A percentile compares a stretch with the other conserved stretches of the same genome.
These are phyloP conservation scores for Leptographium wingfieldii DNA, from an alignment of 2,329 filamentous ascomycete species.

Conservation along the genomic window DNA sequence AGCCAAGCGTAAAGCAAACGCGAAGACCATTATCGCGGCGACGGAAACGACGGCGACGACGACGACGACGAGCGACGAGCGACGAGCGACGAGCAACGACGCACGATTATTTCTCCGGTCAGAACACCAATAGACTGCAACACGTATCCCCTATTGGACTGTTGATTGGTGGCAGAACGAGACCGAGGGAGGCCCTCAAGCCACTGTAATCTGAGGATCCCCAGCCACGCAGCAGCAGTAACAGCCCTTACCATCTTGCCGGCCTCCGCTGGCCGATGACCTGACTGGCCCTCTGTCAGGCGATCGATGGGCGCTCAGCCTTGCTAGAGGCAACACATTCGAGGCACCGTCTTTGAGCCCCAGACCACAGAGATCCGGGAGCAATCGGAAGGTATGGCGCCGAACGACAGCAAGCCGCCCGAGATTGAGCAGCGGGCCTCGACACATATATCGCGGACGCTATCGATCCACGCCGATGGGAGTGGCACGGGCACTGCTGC, in stretches of 20 bases:
- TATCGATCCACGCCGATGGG: conserved; percentile 7
- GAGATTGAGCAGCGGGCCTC: conserved; percentile 13
- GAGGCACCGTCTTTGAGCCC: too few species aligned
- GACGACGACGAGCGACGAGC: background rate
- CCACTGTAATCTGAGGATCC: background rate
- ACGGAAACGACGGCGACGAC: background rate
- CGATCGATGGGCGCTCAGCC: background rate
- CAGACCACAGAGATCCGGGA: background rate
- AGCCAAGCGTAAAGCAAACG: background rate
- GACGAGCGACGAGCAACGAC: background rate
- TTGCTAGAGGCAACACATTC: background rate
- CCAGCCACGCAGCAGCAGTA: background rate
- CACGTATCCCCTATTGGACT: too few species aligned
- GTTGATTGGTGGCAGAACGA: too few species aligned
- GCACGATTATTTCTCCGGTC: background rate
- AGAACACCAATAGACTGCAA: background rate
- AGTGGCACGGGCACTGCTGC: background rate
- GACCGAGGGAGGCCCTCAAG: too few species aligned
- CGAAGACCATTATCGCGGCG: background rate
- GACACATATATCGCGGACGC: conserved; percentile 3
- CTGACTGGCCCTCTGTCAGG: background rate
- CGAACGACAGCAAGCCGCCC: conserved; percentile 8
- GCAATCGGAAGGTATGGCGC: conserved; percentile 9
- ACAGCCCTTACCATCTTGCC: background rate
- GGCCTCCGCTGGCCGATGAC: background rate